Evolutionary conservation across 1,284 basidiomycete species (phyloP).

Genomic region (Tetrapyrgos nigripes): DNA sequence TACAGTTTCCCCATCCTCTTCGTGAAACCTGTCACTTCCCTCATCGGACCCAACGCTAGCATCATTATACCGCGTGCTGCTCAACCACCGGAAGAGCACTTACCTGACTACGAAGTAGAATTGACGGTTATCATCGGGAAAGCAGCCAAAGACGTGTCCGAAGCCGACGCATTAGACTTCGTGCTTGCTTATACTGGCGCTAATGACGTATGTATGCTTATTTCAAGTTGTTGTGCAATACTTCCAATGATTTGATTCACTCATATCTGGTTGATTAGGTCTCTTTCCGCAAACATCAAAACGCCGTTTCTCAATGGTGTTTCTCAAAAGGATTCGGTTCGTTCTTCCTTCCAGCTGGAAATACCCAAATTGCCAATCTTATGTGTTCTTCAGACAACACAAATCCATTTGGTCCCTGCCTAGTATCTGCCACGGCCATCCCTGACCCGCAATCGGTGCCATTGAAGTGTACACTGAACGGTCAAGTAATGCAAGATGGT

Average conservation of each 20-base stretch:
- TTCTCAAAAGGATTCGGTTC: constrained; percentile 84
- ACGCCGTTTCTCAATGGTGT: constrained; percentile 79
- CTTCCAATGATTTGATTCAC: not conserved
- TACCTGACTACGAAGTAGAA: constrained; percentile 91
- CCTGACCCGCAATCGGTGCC: constrained; percentile 73
- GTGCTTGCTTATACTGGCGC: constrained; percentile 82
- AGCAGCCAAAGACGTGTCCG: constrained; percentile 76
- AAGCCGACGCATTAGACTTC: constrained; percentile 79
- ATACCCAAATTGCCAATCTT: not conserved
- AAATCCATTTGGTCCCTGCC: constrained; percentile 77
- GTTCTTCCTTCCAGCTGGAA: constrained; percentile 21
- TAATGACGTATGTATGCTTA: constrained; percentile 65
- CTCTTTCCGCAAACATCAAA: constrained; percentile 81
- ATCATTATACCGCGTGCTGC: constrained; percentile 71
- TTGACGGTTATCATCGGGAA: constrained; percentile 87
- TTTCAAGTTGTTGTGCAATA: no score
- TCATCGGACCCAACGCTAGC: constrained; percentile 74
- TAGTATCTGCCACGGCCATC: constrained; percentile 71
- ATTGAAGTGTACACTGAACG: constrained; percentile 75
- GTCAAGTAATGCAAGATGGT: constrained; percentile 72
- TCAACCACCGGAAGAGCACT: constrained; percentile 72
- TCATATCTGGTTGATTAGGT: constrained; percentile 44
- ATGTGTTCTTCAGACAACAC: constrained; percentile 62
- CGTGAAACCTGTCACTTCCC: constrained; percentile 76
- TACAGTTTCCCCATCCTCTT: constrained; percentile 76